Evolutionary conservation across 2,329 filamentous ascomycete genomes (phyloP), one percentile per base, ranked within the genome.

Genomic region (Curvularia spicifera): DNA sequence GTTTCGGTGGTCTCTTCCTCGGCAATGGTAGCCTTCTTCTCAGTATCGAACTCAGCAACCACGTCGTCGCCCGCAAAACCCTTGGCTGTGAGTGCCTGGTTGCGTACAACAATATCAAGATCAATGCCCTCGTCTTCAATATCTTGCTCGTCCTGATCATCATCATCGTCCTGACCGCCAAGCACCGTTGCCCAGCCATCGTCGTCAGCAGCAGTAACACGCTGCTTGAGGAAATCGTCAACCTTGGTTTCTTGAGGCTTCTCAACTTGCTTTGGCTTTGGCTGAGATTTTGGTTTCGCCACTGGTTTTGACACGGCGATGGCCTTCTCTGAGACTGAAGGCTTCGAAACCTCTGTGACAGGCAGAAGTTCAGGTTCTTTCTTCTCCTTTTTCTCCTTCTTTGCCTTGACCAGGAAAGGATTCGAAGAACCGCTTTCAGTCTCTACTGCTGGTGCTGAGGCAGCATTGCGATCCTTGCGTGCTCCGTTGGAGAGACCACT

Each of bases 51-150:
- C 39, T 93, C 88, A 45, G 85, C 86, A 8, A 90, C 87, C 1
- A 96, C 91, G 73, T 97, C 91, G 69, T 93, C 76, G 42, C 91
- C 93, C 2, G 93, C 94, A 76, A 99, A 97, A 4, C 92, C 93
- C 65, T 88, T 85, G 62, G 90, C 88, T 56, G 96, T 88, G 57
- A 96, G 86, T 39, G 88, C 86, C 60, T 84, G 82, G 68, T 86
- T 84, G 68, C 80, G 80, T 51, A 79, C 72, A 12, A 81, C 71
- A 51, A 66, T 50, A 75, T 77, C 59, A 70, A 75, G 76, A 31
- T 80, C 74, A 33, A 76, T 74, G 24, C 73, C 72, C 49, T 80
- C 76, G 33, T 80, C 77, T 48, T 78, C 78, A 55, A 77, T 52
- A 31, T 69, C 71, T 42, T 67, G 52, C 4, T 60, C 62, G 9